A percentile compares a stretch with the other conserved stretches of the same genome.
phyloP scores from a whole-genome alignment of 2,329 filamentous ascomycete species.

The Erysiphe pisi region DNA sequence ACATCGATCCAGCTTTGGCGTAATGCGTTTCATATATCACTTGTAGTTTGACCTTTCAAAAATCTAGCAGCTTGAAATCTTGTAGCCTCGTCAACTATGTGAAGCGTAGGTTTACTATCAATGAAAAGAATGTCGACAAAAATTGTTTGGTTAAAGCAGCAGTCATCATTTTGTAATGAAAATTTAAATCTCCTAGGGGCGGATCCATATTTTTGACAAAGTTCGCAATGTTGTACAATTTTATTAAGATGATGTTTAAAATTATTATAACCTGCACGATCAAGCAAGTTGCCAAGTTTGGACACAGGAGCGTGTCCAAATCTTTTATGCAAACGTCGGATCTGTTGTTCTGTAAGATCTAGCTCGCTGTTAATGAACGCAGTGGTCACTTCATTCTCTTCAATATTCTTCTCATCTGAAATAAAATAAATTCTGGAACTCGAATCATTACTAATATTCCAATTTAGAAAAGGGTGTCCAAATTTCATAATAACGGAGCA shows the following conservation, averaged over 20 bases:
- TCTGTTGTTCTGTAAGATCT: constrained; percentile 25
- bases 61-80: constrained; percentile 28
- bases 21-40: constrained; percentile 26
- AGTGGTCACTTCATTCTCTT: background rate
- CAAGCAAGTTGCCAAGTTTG: constrained; percentile 4
- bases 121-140: constrained; percentile 22
- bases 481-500: constrained; percentile 6
- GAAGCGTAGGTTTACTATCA: constrained; percentile 16
- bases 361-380: background rate
- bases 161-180: background rate
- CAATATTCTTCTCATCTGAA: background rate
- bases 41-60: background rate
- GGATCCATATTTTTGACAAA: background rate
- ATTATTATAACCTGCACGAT: background rate
- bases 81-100: constrained; percentile 28
- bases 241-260: background rate
- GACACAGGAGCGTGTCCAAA: constrained; percentile 22
- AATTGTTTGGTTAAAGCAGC: constrained; percentile 26
- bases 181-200: constrained; percentile 17
- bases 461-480: constrained; percentile 21
- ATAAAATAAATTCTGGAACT: too few species aligned
- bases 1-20: constrained; percentile 29
- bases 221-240: background rate
- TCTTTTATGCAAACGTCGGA: constrained; percentile 23
- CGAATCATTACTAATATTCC: background rate